These are phyloP conservation scores for Acacia concinna DNA, from an alignment of 331 rosid genomes.

Conservation along the genomic window DNA sequence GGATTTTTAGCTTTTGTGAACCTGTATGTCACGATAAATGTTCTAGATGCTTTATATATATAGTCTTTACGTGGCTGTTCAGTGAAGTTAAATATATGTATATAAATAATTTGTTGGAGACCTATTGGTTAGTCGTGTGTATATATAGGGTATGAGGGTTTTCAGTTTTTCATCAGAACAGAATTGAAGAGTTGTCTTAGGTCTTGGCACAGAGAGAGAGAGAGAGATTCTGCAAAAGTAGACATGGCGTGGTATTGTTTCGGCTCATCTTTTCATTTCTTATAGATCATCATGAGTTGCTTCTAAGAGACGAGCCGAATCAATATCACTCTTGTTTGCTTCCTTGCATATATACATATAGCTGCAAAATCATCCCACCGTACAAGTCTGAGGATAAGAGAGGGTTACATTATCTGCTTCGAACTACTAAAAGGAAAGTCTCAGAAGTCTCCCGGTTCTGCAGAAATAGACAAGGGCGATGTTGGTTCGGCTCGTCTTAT, in stretches of 20 bases:
- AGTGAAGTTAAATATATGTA: background rate
- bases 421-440: background rate
- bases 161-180: background rate
- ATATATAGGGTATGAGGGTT: background rate
- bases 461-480: constrained; percentile 47
- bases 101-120: background rate
- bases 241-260: constrained; percentile 71
- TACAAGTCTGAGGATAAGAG: too few species aligned
- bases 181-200: background rate
- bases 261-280: constrained; percentile 46
- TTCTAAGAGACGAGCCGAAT: constrained; percentile 55
- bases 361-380: background rate
- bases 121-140: background rate
- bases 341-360: constrained; percentile 27
- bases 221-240: constrained; percentile 47
- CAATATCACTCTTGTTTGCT: constrained; percentile 84
- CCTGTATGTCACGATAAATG: constrained; percentile 37
- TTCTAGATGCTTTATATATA: constrained; percentile 38
- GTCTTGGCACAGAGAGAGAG: background rate
- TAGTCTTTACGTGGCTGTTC: background rate
- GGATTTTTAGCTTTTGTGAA: constrained; percentile 30
- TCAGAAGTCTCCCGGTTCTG: constrained; percentile 19
- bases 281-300: background rate
- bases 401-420: background rate
- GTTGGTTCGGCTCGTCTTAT: constrained; percentile 36